Conservation (phyloP, 371 early-diverging fungal genomes). For the Rhizopus stolonifer region DNA sequence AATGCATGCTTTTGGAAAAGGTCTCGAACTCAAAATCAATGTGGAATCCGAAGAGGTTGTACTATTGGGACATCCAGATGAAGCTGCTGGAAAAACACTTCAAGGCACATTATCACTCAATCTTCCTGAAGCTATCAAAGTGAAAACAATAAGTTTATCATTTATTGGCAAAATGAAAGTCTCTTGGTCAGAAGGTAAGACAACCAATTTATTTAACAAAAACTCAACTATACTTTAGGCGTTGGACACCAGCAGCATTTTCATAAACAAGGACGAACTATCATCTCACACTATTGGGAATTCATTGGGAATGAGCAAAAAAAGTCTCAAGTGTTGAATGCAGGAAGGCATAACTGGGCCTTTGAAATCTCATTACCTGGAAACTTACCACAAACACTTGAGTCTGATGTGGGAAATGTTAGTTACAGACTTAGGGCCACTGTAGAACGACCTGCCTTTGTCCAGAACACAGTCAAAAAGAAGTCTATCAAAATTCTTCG, state of each 20-base stretch:
- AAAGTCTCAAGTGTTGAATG: slow-evolving; percentile 10
- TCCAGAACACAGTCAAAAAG: slow-evolving; percentile 27
- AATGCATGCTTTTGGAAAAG: slow-evolving; percentile 24
- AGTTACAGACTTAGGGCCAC: slow-evolving; percentile 25
- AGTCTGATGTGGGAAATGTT: slow-evolving; percentile 24
- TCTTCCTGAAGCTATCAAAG: slow-evolving; percentile 25
- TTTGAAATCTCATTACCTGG: slow-evolving; percentile 36
- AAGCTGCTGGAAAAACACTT: slow-evolving; percentile 28
- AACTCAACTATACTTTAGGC: slow-evolving; percentile 17
- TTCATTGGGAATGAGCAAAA: slow-evolving; percentile 21
- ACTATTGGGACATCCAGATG: slow-evolving; percentile 21
- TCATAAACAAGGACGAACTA: slow-evolving; percentile 28
- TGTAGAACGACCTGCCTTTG: slow-evolving; percentile 23
- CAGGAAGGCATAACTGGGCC: slow-evolving; percentile 28
- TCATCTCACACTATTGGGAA: slow-evolving; percentile 26
- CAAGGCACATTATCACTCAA: slow-evolving; percentile 21
- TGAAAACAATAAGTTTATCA: slow-evolving; percentile 18
- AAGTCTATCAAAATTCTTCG: slow-evolving; percentile 17
- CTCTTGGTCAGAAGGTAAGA: slow-evolving; percentile 33
- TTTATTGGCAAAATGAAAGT: slow-evolving; percentile 38
- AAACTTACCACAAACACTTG: slow-evolving; percentile 31
- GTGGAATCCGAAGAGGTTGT: slow-evolving; percentile 21
- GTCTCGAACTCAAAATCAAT: slow-evolving; percentile 26
- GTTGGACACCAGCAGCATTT: slow-evolving; percentile 30
- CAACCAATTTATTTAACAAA: too few species aligned